phyloP scores from a whole-genome alignment of 192 early-diverging fungal species.

The Radiomyces spectabilis region DNA sequence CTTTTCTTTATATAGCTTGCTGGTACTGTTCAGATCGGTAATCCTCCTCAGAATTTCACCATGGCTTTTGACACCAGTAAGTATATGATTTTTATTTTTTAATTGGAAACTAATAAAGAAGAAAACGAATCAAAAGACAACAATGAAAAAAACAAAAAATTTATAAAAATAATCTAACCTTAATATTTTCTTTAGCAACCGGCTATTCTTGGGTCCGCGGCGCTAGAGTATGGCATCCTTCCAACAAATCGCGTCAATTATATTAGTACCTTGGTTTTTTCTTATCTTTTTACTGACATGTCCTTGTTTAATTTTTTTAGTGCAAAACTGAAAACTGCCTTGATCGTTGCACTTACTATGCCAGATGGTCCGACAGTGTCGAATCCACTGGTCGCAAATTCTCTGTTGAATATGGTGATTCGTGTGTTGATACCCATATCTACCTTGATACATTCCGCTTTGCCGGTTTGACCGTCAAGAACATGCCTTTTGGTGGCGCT shows the following conservation, averaged over 20 bases:
- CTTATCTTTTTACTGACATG: background rate
- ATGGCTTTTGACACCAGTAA: conserved; percentile 88
- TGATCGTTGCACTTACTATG: conserved; percentile 20
- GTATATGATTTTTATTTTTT: too few species aligned
- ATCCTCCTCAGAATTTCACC: conserved; percentile 85
- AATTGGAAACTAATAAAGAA: too few species aligned
- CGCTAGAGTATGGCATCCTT: conserved; percentile 8
- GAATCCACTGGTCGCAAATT: conserved; percentile 12
- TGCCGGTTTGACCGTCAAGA: conserved; percentile 7
- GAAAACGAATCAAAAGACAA: too few species aligned
- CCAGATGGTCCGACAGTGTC: conserved; percentile 10
- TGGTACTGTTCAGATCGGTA: conserved; percentile 77
- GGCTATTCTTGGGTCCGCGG: conserved; percentile 26
- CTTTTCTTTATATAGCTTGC: conserved; percentile 57
- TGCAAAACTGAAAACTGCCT: conserved; percentile 20
- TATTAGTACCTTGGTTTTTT: background rate
- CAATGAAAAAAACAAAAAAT: too few species aligned
- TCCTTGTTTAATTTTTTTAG: conserved; percentile 1
- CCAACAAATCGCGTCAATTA: background rate
- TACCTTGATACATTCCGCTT: conserved; percentile 20
- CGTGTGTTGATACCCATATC: conserved; percentile 12
- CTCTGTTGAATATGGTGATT: conserved; percentile 21
- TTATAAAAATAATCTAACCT: too few species aligned
- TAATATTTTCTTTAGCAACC: too few species aligned
- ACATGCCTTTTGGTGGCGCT: conserved; percentile 28